A percentile compares a stretch with the other conserved stretches of the same genome.
Evolutionary conservation across 306 rosid species (phyloP).

Genomic region (Echinosophora koreensis): DNA sequence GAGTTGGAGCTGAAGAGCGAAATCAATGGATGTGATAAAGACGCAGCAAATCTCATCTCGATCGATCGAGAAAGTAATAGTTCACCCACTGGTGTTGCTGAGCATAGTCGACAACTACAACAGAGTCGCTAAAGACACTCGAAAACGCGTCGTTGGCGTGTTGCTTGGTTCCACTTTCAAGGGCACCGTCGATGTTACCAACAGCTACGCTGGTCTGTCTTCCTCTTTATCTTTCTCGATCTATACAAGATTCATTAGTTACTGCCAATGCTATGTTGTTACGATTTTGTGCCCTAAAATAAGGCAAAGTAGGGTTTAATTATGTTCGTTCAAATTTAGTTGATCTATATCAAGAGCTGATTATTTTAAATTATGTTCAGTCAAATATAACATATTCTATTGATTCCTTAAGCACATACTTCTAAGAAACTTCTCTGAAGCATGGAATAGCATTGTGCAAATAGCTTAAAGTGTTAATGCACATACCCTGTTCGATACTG

Average conservation of each 20-base stretch:
- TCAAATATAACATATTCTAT: neutral
- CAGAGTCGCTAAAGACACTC: constrained; percentile 86
- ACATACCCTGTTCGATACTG: too few species aligned
- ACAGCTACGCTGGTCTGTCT: constrained; percentile 81
- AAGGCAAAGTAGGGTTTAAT: neutral
- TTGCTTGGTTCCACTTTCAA: constrained; percentile 79
- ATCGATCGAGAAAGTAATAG: constrained; percentile 85
- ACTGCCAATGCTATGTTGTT: neutral
- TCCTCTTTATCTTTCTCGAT: constrained; percentile 25
- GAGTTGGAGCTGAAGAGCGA: neutral
- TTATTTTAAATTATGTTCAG: neutral
- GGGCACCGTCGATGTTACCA: constrained; percentile 90
- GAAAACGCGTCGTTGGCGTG: constrained; percentile 88
- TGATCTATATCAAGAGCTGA: constrained; percentile 20
- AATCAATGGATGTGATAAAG: constrained; percentile 82
- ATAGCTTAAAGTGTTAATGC: neutral
- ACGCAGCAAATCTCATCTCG: constrained; percentile 79
- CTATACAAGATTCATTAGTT: neutral
- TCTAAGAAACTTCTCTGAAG: neutral
- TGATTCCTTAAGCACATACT: neutral
- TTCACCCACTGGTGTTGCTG: constrained; percentile 85
- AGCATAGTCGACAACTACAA: constrained; percentile 95
- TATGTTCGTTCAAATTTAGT: neutral
- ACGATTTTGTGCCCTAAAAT: constrained; percentile 33
- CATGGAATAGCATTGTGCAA: neutral